A percentile compares a stretch with the other conserved stretches of the same genome.
phyloP scores from a whole-genome alignment of 352 stramenopile genomes.

The Phytophthora podocarpi region DNA sequence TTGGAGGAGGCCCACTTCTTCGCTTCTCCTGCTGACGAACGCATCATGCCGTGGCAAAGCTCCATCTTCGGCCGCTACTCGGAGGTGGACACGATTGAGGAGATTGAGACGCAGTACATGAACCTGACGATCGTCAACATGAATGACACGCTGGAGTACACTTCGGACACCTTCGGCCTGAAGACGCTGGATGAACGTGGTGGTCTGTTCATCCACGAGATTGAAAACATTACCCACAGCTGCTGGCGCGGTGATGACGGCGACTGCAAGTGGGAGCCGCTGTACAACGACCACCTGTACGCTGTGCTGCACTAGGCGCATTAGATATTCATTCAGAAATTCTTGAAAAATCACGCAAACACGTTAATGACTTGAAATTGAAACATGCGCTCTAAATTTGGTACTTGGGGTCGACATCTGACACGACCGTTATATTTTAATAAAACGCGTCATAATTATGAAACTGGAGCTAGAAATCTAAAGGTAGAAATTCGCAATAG shows the following conservation, averaged over 20 bases:
- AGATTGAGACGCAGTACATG: slow-evolving; percentile 30
- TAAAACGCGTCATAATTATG: too few species aligned
- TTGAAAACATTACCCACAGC: slow-evolving; percentile 29
- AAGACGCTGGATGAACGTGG: slow-evolving; percentile 35
- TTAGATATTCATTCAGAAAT: too few species aligned
- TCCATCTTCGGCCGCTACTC: too few species aligned
- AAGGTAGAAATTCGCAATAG: too few species aligned
- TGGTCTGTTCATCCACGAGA: slow-evolving; percentile 27
- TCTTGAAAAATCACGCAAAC: too few species aligned
- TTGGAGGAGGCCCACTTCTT: slow-evolving; percentile 48
- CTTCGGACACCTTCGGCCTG: slow-evolving; percentile 44
- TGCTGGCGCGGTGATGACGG: slow-evolving; percentile 37
- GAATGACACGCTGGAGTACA: slow-evolving; percentile 43
- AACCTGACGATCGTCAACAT: slow-evolving; percentile 30
- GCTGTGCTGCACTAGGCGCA: slow-evolving; percentile 18
- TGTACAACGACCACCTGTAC: slow-evolving; percentile 51
- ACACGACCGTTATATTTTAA: too few species aligned
- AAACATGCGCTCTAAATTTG: too few species aligned
- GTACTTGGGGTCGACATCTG: too few species aligned
- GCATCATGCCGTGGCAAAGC: slow-evolving; percentile 49
- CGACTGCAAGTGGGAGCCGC: slow-evolving; percentile 39
- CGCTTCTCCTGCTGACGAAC: slow-evolving; percentile 40
- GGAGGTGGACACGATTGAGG: slow-evolving; percentile 4
- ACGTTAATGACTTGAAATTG: too few species aligned
- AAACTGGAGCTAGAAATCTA: too few species aligned